These are phyloP conservation scores for Madurella fahalii DNA, from an alignment of 2,329 filamentous ascomycete genomes.

Conservation along the genomic window DNA sequence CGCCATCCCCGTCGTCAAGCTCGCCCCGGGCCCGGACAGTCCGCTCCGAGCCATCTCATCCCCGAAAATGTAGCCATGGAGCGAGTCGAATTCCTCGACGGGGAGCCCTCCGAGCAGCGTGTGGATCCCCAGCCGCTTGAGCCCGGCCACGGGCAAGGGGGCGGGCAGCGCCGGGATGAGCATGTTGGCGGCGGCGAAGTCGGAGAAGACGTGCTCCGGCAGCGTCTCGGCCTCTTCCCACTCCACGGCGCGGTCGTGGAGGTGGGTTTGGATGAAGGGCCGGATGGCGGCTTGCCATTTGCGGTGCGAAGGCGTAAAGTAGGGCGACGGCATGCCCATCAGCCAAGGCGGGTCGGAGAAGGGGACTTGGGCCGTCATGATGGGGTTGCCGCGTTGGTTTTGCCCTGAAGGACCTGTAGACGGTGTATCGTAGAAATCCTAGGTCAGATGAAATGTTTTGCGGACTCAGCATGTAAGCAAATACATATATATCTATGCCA, in stretches of 20 bases:
- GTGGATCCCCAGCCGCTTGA: constrained; percentile 61
- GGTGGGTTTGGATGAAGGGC: constrained; percentile 60
- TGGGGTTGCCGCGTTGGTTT: not conserved
- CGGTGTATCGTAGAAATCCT: not conserved
- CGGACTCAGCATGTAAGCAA: too few species aligned
- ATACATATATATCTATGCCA: not conserved
- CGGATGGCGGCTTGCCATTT: constrained; percentile 66
- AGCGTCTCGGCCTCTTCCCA: constrained; percentile 66
- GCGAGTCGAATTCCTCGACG: constrained; percentile 70
- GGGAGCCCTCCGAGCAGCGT: constrained; percentile 62
- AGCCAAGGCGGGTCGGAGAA: constrained; percentile 73
- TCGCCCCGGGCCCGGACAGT: constrained; percentile 57
- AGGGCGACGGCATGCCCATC: constrained; percentile 64
- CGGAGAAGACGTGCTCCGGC: constrained; percentile 59
- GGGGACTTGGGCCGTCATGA: constrained; percentile 41
- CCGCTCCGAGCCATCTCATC: constrained; percentile 69
- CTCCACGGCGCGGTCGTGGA: constrained; percentile 59
- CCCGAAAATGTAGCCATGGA: constrained; percentile 65
- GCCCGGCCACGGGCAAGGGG: constrained; percentile 63
- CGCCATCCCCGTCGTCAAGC: constrained; percentile 67
- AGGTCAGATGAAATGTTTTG: not conserved
- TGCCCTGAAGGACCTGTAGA: too few species aligned
- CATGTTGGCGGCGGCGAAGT: constrained; percentile 64
- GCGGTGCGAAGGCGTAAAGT: constrained; percentile 63
- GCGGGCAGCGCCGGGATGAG: constrained; percentile 66